A percentile compares a stretch with the other conserved stretches of the same genome.
Conservation (phyloP, 345 rosid genomes). For the Gossypioides kirkii region DNA sequence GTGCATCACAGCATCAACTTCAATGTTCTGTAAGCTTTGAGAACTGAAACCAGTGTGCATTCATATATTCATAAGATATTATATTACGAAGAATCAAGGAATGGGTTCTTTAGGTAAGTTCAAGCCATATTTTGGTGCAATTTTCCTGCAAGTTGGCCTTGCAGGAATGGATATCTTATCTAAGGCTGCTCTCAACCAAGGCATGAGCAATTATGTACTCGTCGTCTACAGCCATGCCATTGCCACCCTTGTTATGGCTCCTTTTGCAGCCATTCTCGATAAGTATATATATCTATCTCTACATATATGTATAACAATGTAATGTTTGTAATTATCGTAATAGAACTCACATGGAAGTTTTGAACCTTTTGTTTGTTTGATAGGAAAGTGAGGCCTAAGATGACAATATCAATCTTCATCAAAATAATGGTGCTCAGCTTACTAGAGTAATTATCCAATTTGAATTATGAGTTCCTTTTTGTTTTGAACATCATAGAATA, state of each 20-base stretch:
- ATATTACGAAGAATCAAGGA: constrained; percentile 16
- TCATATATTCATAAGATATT: not conserved
- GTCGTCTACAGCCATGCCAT: constrained; percentile 85
- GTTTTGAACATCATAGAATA: not conserved
- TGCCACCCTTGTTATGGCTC: constrained; percentile 70
- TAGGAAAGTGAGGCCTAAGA: constrained; percentile 74
- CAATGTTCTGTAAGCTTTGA: constrained; percentile 5
- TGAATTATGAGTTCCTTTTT: not conserved
- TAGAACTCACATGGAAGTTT: not conserved
- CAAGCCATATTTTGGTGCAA: constrained; percentile 60
- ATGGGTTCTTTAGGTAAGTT: constrained; percentile 25
- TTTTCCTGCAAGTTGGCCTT: constrained; percentile 76
- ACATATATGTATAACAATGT: not conserved
- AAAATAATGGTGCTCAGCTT: constrained; percentile 56
- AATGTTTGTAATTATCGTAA: not conserved
- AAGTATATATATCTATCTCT: constrained; percentile 30
- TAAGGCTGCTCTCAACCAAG: constrained; percentile 70
- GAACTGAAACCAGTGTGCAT: not conserved
- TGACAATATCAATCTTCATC: constrained; percentile 63
- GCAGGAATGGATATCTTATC: constrained; percentile 84
- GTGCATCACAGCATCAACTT: not conserved
- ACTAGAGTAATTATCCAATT: constrained; percentile 50
- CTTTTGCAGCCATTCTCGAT: constrained; percentile 68
- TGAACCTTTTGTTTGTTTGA: not conserved
- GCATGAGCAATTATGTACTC: constrained; percentile 82